Percentiles rank a stretch among this genome's conserved stretches.
These are phyloP conservation scores for Aphanocladium album DNA, from an alignment of 2,329 filamentous ascomycete genomes.

Conservation along the genomic window DNA sequence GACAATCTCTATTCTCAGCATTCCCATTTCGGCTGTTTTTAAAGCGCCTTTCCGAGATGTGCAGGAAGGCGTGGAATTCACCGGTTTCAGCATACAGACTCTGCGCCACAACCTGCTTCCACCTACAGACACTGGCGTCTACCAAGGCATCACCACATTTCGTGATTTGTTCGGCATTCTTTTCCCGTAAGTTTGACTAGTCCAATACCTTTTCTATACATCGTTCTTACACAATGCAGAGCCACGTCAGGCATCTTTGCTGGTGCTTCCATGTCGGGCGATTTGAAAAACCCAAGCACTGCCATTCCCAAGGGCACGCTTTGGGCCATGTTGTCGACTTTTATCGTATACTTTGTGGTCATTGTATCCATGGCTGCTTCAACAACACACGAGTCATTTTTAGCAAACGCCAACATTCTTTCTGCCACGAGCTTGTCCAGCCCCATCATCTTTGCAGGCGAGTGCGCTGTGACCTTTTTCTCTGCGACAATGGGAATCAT, in stretches of 20 bases:
- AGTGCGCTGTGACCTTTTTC: conserved; percentile 78
- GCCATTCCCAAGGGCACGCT: conserved; percentile 82
- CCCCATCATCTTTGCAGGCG: conserved; percentile 69
- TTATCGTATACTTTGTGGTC: conserved; percentile 69
- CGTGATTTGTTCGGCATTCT: conserved; percentile 81
- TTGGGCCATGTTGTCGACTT: conserved; percentile 70
- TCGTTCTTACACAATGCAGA: conserved; percentile 18
- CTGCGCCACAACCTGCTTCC: conserved; percentile 71
- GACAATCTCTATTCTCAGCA: conserved; percentile 69
- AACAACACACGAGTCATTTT: conserved; percentile 67
- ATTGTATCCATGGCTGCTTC: conserved; percentile 74
- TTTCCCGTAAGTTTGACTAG: conserved; percentile 55
- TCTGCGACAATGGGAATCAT: conserved; percentile 85
- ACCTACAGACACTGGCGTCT: conserved; percentile 57
- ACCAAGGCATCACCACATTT: conserved; percentile 63
- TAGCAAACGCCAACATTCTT: conserved; percentile 72
- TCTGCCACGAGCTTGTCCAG: conserved; percentile 75
- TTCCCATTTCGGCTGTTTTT: conserved; percentile 71
- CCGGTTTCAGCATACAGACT: conserved; percentile 67
- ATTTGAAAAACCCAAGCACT: conserved; percentile 75
- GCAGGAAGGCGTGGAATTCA: conserved; percentile 65
- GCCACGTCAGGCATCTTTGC: conserved; percentile 55
- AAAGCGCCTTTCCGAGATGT: conserved; percentile 62
- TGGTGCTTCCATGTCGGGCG: conserved; percentile 87
- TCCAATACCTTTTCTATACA: conserved; percentile 46